Base-by-base conservation (phyloP, 164 flowering plant genomes). In the Piper longum region DNA sequence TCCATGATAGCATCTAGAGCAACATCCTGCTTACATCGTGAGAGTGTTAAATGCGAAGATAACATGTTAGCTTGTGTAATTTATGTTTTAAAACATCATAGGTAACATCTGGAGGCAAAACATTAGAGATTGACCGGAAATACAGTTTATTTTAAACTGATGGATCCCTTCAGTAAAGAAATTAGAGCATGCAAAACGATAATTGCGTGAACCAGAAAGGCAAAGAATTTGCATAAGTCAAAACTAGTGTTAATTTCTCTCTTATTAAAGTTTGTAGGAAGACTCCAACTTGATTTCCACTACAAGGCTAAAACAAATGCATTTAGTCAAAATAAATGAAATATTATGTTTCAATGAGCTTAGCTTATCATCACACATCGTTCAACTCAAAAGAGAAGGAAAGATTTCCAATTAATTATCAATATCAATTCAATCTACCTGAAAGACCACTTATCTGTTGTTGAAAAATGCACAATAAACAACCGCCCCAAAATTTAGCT, bases 1-100 rank as follows among this genome's bases (percentile, higher is more conserved):
- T 93, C 97, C 99, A 93, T 93, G 11, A 87, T 45, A 1, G 91
- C 66, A 68, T 88, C 97, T 76, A 93, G 68, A 54, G 81, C 88
- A 60, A 87, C 73, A 63, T 84, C 97, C 97, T 86, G 59, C 59
- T 56, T 36, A 57, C 41, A 62, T 19, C 13, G 55, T 9, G 41
- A 61, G 18, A 44, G 64, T 43, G 52, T n/a, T 57, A 41, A 48
- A 48, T 0, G 52, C 4, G 2, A 48, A 48, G 14, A 48, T 48
- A 48, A 5, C 52, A 48, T 26, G 36, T 26, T 26, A 26, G 36
- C 36, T 26, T 26, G 12, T 2, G 52, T 5, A 48, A 48, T 5
- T 14, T 14, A 48, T 2, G 11, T 48, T 48, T 48, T 8, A 12
- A 9, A 48, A 1, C 52, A 9, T 48, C 9, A 5, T 9, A 9